A percentile compares a stretch with the other conserved stretches of the same genome.
Conservation (phyloP, 768 basidiomycete species). For the Kwoniella dejecticola region DNA sequence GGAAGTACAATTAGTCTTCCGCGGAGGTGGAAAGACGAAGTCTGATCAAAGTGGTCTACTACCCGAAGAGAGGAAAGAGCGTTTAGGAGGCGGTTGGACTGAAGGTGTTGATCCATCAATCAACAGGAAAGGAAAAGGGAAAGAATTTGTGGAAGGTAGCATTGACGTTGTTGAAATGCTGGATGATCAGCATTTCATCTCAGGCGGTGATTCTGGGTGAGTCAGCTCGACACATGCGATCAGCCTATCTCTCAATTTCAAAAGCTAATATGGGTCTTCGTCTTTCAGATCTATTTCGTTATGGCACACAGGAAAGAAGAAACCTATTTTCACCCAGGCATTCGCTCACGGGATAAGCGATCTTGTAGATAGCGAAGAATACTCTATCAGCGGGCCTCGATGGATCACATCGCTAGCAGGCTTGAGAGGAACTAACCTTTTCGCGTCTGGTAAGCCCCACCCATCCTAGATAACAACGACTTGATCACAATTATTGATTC, state of each 20-base stretch:
- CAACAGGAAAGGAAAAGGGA: conserved; percentile 59
- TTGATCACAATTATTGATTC: not conserved
- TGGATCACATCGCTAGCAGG: conserved; percentile 87
- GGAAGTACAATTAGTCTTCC: conserved; percentile 91
- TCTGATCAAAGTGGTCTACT: conserved; percentile 67
- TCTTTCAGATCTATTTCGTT: conserved; percentile 78
- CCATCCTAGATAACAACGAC: too few species aligned
- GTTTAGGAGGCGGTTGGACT: conserved; percentile 54
- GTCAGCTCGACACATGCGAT: conserved; percentile 52
- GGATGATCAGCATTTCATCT: conserved; percentile 88
- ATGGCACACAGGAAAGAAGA: conserved; percentile 91
- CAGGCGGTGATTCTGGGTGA: conserved; percentile 94
- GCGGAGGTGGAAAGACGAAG: conserved; percentile 82
- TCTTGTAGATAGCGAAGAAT: conserved; percentile 53
- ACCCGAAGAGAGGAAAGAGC: conserved; percentile 65
- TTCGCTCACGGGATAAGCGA: conserved; percentile 76
- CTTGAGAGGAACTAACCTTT: conserved; percentile 83
- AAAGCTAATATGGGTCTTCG: not conserved
- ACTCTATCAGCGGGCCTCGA: conserved; percentile 75
- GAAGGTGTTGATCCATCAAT: conserved; percentile 62
- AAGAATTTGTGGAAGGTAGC: conserved; percentile 79
- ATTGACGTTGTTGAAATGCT: conserved; percentile 92
- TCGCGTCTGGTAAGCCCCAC: conserved; percentile 83
- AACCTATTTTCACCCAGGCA: conserved; percentile 82
- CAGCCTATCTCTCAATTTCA: not conserved